Percentiles rank a stretch among this genome's conserved stretches.
Conservation (phyloP, 2,329 filamentous ascomycete genomes). For the Pestalotiopsis sp. region DNA sequence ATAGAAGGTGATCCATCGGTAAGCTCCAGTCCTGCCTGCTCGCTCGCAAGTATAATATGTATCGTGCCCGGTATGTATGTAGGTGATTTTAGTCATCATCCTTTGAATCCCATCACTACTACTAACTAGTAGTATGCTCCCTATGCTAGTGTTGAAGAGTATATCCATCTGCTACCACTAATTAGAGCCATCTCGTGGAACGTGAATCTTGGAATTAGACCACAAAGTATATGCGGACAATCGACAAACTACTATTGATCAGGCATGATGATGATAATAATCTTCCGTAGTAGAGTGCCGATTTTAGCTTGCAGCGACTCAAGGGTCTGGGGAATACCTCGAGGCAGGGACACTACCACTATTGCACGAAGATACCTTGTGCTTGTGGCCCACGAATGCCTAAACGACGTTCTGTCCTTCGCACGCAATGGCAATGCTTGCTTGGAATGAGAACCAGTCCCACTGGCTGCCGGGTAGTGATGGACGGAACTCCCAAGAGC, state of each 20-base stretch:
- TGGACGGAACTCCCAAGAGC: slow-evolving; percentile 16
- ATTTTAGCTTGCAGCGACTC: background rate
- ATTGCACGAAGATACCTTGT: background rate
- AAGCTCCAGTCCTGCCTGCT: background rate
- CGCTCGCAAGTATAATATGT: background rate
- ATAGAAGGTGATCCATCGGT: background rate
- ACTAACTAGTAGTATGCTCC: too few species aligned
- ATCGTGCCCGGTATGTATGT: background rate
- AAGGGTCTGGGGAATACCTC: background rate
- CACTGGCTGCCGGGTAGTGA: background rate
- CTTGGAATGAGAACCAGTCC: background rate
- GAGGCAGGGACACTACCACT: background rate
- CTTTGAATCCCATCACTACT: too few species aligned
- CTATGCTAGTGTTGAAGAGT: too few species aligned
- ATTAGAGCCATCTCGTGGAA: too few species aligned
- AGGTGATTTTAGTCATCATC: too few species aligned
- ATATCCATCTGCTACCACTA: too few species aligned
- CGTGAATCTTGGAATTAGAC: too few species aligned
- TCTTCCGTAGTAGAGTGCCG: background rate
- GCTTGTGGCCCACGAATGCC: background rate
- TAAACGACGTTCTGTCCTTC: too few species aligned
- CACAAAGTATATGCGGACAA: background rate
- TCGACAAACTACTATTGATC: background rate
- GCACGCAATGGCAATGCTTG: background rate
- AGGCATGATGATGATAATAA: background rate